Base-by-base conservation (phyloP, 768 basidiomycete genomes). In the Tylopilus cervinicoccineus region DNA sequence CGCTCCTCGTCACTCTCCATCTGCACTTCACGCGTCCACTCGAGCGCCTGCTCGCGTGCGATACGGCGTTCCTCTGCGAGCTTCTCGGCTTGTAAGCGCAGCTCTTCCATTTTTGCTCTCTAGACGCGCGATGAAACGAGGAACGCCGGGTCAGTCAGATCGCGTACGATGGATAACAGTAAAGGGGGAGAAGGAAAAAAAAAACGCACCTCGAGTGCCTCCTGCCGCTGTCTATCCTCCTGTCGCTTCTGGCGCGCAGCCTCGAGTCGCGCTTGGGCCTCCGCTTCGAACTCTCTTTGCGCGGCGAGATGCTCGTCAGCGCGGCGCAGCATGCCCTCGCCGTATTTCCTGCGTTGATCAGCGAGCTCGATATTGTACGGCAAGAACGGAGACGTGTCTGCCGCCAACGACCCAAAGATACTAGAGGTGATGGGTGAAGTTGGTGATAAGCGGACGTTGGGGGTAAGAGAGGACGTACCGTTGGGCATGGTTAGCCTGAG, bases 291-390 rank as follows among this genome's bases (percentile, higher is more conserved):
- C 47, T 82, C 78, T 45, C 77, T 72, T 62, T 95, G 93, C 16
- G 77, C 72, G 5, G 76, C 68, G 20, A 92, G 71, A 60, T 95
- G 92, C 34, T 88, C 90, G 11, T 89, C 86, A 3, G 82, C 85
- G 43, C 83, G 83, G 47, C 88, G 77, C 45, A 95, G 64, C 76
- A 98, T 84, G 59, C 78, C 85, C 52, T 90, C 86, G 12, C 93
- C 93, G 58, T 97, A 99, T 64, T 87, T 86, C 32, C 84, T 78
- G 37, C 96, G 83, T 56, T 95, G 88, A 56, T 93, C 87, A 0
- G 93, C 92, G 38, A 97, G 78, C 40, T 95, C 93, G 10, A 78
- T 75, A 57, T 76, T 88, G 68, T 97, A 98, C 0, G 93, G 91
- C 16, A 94, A 74, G 40, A 76, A 69, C 0, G 78, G 64, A 0